Evolutionary conservation across 2,329 filamentous ascomycete species (phyloP), one percentile per base, ranked within the genome.

Genomic region (Aureobasidium sp.): DNA sequence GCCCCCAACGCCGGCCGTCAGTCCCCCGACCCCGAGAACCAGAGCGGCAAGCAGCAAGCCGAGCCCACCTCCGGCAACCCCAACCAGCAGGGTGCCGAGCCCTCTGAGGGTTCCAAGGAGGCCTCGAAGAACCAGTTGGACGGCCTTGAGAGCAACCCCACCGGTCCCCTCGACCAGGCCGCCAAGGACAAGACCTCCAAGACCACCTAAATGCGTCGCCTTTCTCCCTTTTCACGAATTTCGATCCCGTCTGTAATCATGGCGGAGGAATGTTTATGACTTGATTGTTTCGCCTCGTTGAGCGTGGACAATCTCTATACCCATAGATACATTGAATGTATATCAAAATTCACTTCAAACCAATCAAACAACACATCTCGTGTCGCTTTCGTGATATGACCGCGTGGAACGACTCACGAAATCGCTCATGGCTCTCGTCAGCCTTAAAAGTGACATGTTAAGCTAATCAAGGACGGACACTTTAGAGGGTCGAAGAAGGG

Each of bases 11-110:
- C 82, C 75, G 88, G 89, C 73, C 86, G 86, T 71, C 83, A 96
- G 76, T 96, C 91, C 36, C 91, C 91, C 64, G 78, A 85, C 58
- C 89, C 89, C 32, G 85, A 89, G 77, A 72, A 74, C 67, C 89
- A 90, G 76, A 77, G 80, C 41, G 86, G 83, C 63, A 75, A 78
- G 61, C 90, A 94, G 77, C 75, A 84, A 62, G 77, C 83, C 65
- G 83, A 82, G 8, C 71, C 81, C 13, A 79, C 85, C 2, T 82
- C 79, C 0, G 83, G 85, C 61, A 80, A 85, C 67, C 82, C 82
- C 51, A 78, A 82, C 68, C 77, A 85, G 65, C 77, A 84, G 48
- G 74, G 74, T 65, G 77, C 68, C 45, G 66, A 66, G 16, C 70
- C 73, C 37, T 60, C 68, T 37, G 59, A 71, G n/a, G 72, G 79